phyloP scores from a whole-genome alignment of 495 filamentous ascomycete species.

The Tuber magnatum region DNA sequence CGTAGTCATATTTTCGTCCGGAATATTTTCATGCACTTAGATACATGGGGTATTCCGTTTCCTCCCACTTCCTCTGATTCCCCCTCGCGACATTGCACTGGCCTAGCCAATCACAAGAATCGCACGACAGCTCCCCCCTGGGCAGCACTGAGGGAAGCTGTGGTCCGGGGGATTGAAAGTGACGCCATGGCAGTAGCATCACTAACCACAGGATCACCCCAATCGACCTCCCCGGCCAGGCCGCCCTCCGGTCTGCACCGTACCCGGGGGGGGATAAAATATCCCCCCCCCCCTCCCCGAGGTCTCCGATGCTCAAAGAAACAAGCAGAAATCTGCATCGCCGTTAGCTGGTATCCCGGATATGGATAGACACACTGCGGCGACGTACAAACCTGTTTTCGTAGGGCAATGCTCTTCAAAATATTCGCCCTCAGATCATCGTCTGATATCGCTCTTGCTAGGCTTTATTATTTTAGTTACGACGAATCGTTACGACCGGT shows the following conservation, averaged over 20 bases:
- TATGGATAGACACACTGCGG: not conserved
- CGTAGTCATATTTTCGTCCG: not conserved
- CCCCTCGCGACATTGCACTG: not conserved
- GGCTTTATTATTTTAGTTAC: not conserved
- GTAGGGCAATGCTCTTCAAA: not conserved
- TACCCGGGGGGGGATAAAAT: not conserved
- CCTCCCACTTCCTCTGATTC: not conserved
- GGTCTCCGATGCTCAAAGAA: not conserved
- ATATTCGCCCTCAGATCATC: not conserved
- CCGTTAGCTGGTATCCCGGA: not conserved
- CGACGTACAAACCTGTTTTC: not conserved
- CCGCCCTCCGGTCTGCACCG: not conserved
- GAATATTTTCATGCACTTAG: not conserved
- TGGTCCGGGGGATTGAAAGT: not conserved
- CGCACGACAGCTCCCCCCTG: not conserved
- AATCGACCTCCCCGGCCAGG: not conserved
- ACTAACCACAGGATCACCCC: not conserved
- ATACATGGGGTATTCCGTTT: not conserved
- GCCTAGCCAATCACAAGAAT: not conserved
- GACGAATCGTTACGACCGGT: not conserved
- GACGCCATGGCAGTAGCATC: not conserved
- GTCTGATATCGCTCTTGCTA: slow-evolving; percentile 4
- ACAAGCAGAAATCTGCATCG: not conserved
- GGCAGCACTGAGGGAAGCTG: not conserved
- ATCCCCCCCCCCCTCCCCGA: not conserved